Percentiles rank a stretch among this genome's conserved stretches.
These are phyloP conservation scores for Rugosomyces carneus DNA, from an alignment of 1,284 basidiomycete species.

Conservation along the genomic window DNA sequence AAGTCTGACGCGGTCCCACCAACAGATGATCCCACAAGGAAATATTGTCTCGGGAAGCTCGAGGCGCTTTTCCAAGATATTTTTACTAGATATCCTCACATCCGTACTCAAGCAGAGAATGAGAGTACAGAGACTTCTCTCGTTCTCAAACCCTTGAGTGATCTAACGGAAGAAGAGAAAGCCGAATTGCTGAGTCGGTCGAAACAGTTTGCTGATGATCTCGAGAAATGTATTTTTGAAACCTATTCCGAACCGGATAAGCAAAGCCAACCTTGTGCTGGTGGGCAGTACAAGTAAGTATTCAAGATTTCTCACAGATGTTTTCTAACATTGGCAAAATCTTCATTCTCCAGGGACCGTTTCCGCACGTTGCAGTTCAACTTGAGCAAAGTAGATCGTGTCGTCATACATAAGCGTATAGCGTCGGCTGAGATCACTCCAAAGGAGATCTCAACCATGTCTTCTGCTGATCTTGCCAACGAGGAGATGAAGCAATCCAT, in stretches of 20 bases:
- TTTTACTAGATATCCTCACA: slow-evolving; percentile 60
- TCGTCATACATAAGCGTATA: slow-evolving; percentile 69
- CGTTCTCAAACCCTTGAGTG: slow-evolving; percentile 34
- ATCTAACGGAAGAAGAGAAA: slow-evolving; percentile 56
- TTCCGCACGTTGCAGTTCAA: slow-evolving; percentile 82
- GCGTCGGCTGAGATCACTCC: slow-evolving; percentile 58
- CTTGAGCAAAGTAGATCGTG: slow-evolving; percentile 68
- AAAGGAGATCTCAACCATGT: slow-evolving; percentile 72
- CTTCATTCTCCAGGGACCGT: slow-evolving; percentile 52
- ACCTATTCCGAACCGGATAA: slow-evolving; percentile 74
- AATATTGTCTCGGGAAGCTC: slow-evolving; percentile 70
- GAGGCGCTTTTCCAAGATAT: slow-evolving; percentile 63
- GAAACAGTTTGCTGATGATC: slow-evolving; percentile 53
- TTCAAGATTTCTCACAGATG: background rate
- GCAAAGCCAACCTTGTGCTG: slow-evolving; percentile 58
- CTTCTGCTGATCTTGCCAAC: slow-evolving; percentile 78
- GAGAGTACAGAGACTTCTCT: slow-evolving; percentile 17
- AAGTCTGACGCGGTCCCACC: slow-evolving; percentile 32
- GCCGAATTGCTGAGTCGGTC: slow-evolving; percentile 45
- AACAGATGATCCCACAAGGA: slow-evolving; percentile 64
- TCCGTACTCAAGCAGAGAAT: slow-evolving; percentile 22
- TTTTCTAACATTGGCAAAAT: slow-evolving; percentile 12
- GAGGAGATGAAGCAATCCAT: slow-evolving; percentile 78
- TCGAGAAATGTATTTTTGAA: slow-evolving; percentile 68
- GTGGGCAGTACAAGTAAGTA: slow-evolving; percentile 73